Conservation (phyloP, 2,329 filamentous ascomycete genomes). For the Xylaria sp. region DNA sequence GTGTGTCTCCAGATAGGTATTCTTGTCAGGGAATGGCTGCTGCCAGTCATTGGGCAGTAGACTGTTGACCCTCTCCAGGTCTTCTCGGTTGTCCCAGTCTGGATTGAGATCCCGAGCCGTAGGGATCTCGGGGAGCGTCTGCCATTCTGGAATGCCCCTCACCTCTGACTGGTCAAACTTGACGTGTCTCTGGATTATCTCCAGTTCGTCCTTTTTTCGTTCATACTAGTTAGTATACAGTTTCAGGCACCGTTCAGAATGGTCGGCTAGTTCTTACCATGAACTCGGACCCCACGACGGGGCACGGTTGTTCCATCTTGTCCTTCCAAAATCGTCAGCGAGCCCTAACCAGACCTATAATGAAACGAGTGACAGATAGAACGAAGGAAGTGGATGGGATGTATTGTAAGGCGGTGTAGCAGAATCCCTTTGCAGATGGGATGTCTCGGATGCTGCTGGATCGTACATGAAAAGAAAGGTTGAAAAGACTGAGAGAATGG, state of each 20-base stretch:
- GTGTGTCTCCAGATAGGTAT: conserved; percentile 73
- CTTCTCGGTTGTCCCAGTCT: conserved; percentile 31
- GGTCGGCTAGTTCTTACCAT: not conserved
- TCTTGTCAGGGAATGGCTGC: conserved; percentile 63
- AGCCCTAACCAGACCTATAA: not conserved
- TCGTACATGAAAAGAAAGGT: not conserved
- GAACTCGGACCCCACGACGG: not conserved
- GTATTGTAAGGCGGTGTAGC: not conserved
- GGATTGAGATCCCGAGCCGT: conserved; percentile 57
- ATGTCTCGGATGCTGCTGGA: not conserved
- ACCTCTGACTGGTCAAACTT: not conserved
- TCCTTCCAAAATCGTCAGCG: not conserved
- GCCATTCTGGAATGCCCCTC: conserved; percentile 16
- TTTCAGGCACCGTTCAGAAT: not conserved
- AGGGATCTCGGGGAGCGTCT: conserved; percentile 59
- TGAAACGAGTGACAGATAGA: not conserved
- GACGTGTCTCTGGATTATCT: conserved; percentile 15
- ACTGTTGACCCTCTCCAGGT: conserved; percentile 37
- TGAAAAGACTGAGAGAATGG: not conserved
- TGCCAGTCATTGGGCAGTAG: conserved; percentile 60
- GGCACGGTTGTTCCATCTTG: conserved; percentile 1
- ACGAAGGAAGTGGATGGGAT: not conserved
- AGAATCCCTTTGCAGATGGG: not conserved
- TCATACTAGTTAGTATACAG: conserved; percentile 4
- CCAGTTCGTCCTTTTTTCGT: conserved; percentile 13